A percentile compares a stretch with the other conserved stretches of the same genome.
Evolutionary conservation across 2,329 filamentous ascomycete species (phyloP).

Genomic region (Catunica adiposa): DNA sequence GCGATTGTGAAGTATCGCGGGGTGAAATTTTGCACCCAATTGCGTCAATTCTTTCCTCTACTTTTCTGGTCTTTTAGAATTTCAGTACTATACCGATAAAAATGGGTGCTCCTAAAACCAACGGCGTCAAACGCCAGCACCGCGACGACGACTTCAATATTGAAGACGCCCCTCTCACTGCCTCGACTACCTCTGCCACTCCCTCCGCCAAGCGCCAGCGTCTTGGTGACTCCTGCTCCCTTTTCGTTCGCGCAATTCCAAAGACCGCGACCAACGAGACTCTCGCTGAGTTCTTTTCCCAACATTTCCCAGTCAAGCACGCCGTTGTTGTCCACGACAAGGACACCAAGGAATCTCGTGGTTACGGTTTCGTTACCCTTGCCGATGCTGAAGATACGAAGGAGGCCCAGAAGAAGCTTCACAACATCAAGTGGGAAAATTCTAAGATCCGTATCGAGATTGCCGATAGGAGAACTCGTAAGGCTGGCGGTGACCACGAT

Average conservation of each 20-base stretch:
- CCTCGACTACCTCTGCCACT: slow-evolving; percentile 15
- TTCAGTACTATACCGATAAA: slow-evolving; percentile 1
- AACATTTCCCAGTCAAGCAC: slow-evolving; percentile 89
- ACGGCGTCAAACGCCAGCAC: slow-evolving; percentile 23
- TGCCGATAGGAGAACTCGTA: slow-evolving; percentile 68
- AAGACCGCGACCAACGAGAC: slow-evolving; percentile 61
- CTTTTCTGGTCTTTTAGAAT: background rate
- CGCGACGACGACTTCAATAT: slow-evolving; percentile 19
- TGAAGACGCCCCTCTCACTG: slow-evolving; percentile 20
- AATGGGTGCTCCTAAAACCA: slow-evolving; percentile 20
- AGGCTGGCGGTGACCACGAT: slow-evolving; percentile 23
- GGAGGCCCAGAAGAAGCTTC: slow-evolving; percentile 63
- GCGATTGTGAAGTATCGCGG: background rate
- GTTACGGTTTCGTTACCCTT: slow-evolving; percentile 94
- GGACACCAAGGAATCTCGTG: slow-evolving; percentile 70
- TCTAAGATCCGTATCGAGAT: slow-evolving; percentile 73
- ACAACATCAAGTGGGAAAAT: slow-evolving; percentile 62
- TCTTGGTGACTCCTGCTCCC: slow-evolving; percentile 48
- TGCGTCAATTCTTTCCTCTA: slow-evolving; percentile 8
- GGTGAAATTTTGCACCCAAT: slow-evolving; percentile 3
- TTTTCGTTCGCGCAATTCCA: slow-evolving; percentile 84
- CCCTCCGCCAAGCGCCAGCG: slow-evolving; percentile 36
- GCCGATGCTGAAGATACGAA: slow-evolving; percentile 82
- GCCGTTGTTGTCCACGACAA: slow-evolving; percentile 82
- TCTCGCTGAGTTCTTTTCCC: slow-evolving; percentile 78